A percentile compares a stretch with the other conserved stretches of the same genome.
phyloP scores from a whole-genome alignment of 345 rosid species.

The Alliaria petiolata region DNA sequence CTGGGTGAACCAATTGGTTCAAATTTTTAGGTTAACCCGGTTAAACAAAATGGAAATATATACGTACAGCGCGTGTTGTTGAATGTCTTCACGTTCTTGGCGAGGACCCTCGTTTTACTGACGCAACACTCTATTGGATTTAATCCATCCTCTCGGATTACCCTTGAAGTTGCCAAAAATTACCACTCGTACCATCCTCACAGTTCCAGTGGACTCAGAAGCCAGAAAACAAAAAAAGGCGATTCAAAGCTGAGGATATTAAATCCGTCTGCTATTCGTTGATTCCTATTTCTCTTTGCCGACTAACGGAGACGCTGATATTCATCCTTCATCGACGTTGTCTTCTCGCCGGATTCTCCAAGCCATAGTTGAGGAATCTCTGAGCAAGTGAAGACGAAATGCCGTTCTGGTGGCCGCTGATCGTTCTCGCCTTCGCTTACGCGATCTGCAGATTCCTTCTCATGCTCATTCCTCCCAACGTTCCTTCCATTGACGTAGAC shows the following conservation, averaged over 20 bases:
- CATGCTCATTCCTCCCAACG: constrained; percentile 87
- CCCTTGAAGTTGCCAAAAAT: constrained; percentile 8
- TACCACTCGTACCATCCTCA: constrained; percentile 9
- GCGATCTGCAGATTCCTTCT: constrained; percentile 83
- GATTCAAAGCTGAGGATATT: constrained; percentile 17
- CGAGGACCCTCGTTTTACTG: not conserved
- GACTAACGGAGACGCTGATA: constrained; percentile 13
- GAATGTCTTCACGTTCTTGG: constrained; percentile 7
- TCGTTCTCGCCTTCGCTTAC: constrained; percentile 80
- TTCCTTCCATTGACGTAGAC: constrained; percentile 93
- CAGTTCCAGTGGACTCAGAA: constrained; percentile 27
- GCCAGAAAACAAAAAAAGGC: not conserved
- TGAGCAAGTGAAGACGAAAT: constrained; percentile 17
- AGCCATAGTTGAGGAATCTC: constrained; percentile 2
- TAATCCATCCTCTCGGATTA: not conserved
- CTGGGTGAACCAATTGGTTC: too few relatives aligned
- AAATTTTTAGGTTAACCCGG: not conserved
- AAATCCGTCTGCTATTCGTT: constrained; percentile 3
- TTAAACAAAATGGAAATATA: not conserved
- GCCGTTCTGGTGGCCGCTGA: constrained; percentile 92
- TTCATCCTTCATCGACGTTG: not conserved
- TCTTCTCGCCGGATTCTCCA: not conserved
- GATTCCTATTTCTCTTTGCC: constrained; percentile 10
- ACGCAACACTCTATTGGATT: not conserved
- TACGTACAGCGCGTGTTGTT: not conserved